Percentiles rank a stretch among this genome's conserved stretches.
phyloP scores from a whole-genome alignment of 2,329 filamentous ascomycete genomes.

The Coleophoma cylindrospora region DNA sequence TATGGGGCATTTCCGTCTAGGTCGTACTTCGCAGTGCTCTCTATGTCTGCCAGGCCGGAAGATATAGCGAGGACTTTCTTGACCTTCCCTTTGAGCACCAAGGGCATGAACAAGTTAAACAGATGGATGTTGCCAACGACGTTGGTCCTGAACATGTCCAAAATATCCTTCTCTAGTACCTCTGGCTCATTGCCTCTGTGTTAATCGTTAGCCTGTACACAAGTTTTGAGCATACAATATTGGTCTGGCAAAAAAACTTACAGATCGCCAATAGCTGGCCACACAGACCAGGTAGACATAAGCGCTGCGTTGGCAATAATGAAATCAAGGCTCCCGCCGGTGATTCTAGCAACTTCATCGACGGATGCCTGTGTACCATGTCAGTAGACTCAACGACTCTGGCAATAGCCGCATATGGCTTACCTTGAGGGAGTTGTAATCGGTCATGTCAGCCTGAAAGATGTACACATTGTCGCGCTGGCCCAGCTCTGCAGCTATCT shows the following conservation, averaged over 20 bases:
- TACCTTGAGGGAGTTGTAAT: constrained; percentile 6
- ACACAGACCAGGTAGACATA: constrained; percentile 20
- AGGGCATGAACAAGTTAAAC: constrained; percentile 45
- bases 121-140: constrained; percentile 46
- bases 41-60: constrained; percentile 39
- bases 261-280: constrained; percentile 29
- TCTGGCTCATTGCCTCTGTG: constrained; percentile 12
- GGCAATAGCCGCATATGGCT: background rate
- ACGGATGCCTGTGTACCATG: constrained; percentile 1
- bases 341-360: constrained; percentile 23
- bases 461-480: constrained; percentile 8
- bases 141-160: constrained; percentile 37
- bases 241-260: constrained; percentile 20
- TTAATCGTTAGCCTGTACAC: too few species aligned
- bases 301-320: constrained; percentile 44
- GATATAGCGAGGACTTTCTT: constrained; percentile 52
- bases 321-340: constrained; percentile 39
- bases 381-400: background rate
- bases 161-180: constrained; percentile 29
- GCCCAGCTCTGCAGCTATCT: constrained; percentile 33
- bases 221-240: too few species aligned
- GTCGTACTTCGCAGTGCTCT: constrained; percentile 31
- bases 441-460: constrained; percentile 7
- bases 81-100: constrained; percentile 40
- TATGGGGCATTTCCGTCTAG: constrained; percentile 36